Percentiles rank a stretch among this genome's conserved stretches.
phyloP scores from a whole-genome alignment of 305 asterid genomes.

The Stenogyne calaminthoides region DNA sequence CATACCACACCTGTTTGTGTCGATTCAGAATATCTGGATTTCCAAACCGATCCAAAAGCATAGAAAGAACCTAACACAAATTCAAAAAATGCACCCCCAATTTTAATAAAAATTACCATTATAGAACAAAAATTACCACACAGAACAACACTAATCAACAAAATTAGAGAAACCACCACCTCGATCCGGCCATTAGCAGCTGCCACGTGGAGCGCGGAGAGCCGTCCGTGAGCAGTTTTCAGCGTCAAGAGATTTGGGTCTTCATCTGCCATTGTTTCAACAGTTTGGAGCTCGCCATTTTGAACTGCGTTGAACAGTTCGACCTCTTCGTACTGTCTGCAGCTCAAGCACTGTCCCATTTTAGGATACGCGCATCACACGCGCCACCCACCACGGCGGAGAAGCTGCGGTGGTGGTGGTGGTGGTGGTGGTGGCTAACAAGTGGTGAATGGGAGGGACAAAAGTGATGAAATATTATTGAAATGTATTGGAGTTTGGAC shows the following conservation, averaged over 20 bases:
- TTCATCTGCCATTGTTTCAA: slow-evolving; percentile 54
- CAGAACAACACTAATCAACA: slow-evolving; percentile 6
- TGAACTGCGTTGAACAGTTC: slow-evolving; percentile 66
- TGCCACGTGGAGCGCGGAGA: slow-evolving; percentile 72
- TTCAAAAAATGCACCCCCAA: neutral
- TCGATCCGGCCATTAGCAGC: slow-evolving; percentile 76
- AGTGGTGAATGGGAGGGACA: slow-evolving; percentile 24
- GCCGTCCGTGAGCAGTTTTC: slow-evolving; percentile 44
- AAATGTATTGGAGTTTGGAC: slow-evolving; percentile 45
- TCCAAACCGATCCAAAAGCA: slow-evolving; percentile 71
- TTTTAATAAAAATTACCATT: neutral
- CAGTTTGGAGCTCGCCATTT: slow-evolving; percentile 61
- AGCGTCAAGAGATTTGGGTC: slow-evolving; percentile 47
- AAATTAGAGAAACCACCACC: slow-evolving; percentile 41
- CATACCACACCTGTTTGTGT: slow-evolving; percentile 66
- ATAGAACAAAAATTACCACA: slow-evolving; percentile 1
- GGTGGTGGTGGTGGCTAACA: slow-evolving; percentile 33
- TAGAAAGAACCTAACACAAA: slow-evolving; percentile 57
- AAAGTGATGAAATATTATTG: slow-evolving; percentile 9
- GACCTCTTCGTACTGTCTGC: slow-evolving; percentile 45
- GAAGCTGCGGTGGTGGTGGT: slow-evolving; percentile 40
- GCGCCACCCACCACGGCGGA: slow-evolving; percentile 69
- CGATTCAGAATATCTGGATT: slow-evolving; percentile 76
- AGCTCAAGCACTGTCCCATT: slow-evolving; percentile 81
- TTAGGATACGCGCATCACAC: slow-evolving; percentile 31